A percentile compares a stretch with the other conserved stretches of the same genome.
Evolutionary conservation across 495 filamentous ascomycete species (phyloP).

Genomic region (Alectoria sarmentosa): DNA sequence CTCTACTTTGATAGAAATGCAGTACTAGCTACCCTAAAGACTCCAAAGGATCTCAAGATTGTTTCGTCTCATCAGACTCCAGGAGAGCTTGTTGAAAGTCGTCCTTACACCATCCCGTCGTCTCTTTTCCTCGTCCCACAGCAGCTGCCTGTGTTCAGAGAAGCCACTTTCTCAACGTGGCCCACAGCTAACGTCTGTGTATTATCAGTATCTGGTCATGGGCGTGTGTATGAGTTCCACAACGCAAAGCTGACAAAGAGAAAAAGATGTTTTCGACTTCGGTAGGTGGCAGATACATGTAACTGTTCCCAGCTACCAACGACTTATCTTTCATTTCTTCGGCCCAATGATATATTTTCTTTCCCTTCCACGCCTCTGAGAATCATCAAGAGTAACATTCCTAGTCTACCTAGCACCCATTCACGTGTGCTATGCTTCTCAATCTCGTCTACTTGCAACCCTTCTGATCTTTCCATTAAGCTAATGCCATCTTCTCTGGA

Average conservation of each 20-base stretch:
- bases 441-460: conserved; percentile 11
- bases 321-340: background rate
- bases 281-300: conserved; percentile 16
- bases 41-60: no score
- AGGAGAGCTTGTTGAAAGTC: background rate
- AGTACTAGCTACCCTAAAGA: no score
- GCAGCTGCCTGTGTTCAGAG: background rate
- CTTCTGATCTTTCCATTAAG: conserved; percentile 12
- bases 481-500: conserved; percentile 14
- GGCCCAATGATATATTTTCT: background rate
- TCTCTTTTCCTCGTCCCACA: background rate
- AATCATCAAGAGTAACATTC: background rate
- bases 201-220: background rate
- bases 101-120: background rate
- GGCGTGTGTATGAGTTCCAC: background rate
- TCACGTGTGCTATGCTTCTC: background rate
- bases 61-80: background rate
- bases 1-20: no score
- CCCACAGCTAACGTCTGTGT: background rate
- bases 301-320: background rate
- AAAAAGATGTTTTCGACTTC: conserved; percentile 26
- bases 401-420: background rate
- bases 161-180: background rate
- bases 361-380: background rate
- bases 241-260: background rate